phyloP scores from a whole-genome alignment of 805 yeast genomes.

The Candida koratica region DNA sequence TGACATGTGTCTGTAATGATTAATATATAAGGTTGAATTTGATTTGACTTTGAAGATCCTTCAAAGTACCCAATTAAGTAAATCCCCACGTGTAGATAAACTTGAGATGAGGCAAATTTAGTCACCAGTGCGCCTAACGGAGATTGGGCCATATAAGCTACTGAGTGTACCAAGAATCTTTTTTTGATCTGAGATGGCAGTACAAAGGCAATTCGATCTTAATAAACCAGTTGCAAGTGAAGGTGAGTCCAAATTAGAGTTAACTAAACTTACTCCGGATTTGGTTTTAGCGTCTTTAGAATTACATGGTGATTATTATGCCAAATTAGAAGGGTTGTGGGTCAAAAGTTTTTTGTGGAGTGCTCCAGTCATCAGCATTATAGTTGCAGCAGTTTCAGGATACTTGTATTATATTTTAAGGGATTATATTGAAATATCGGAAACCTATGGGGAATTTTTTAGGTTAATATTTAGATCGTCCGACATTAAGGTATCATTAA shows the following conservation, averaged over 20 bases:
- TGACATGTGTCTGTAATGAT: neutral
- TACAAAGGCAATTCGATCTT: conserved; percentile 51
- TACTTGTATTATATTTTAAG: conserved; percentile 21
- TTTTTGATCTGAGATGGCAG: conserved; percentile 23
- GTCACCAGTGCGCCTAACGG: too few species aligned
- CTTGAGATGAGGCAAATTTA: conserved; percentile 1
- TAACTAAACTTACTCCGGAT: conserved; percentile 51
- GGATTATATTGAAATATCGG: conserved; percentile 31
- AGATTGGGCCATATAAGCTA: too few species aligned
- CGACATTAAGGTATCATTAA: conserved; percentile 23
- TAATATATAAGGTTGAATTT: neutral
- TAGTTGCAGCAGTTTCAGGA: conserved; percentile 13
- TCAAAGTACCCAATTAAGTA: conserved; percentile 1
- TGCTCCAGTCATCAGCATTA: conserved; percentile 27
- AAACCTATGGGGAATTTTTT: conserved; percentile 27
- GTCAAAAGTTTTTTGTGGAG: conserved; percentile 46
- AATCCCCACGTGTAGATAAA: conserved; percentile 7
- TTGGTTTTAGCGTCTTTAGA: conserved; percentile 57
- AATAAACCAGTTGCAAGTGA: conserved; percentile 51
- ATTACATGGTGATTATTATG: conserved; percentile 58
- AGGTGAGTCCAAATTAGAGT: conserved; percentile 50
- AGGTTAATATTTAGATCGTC: conserved; percentile 19
- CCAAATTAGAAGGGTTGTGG: conserved; percentile 44
- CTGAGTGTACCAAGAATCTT: too few species aligned
- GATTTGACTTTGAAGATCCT: conserved; percentile 1